Base-by-base conservation (phyloP, 768 basidiomycete genomes). In the Boletus bicolor region DNA sequence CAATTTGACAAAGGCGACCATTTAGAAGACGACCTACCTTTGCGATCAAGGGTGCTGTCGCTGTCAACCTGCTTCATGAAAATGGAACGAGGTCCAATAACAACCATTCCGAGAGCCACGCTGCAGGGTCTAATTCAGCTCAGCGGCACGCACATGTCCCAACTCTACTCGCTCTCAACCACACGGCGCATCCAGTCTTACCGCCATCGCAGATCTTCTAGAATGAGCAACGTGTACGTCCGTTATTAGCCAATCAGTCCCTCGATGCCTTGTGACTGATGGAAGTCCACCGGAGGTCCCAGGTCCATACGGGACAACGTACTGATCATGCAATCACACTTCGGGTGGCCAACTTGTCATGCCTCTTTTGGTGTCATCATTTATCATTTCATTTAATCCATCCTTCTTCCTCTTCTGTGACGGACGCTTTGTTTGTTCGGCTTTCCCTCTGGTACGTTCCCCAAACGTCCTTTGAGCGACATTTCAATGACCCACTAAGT, bases 321-420 rank as follows among this genome's bases (percentile, higher is more conserved):
- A 54, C 56, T 45, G 57, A 49, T 54, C 61, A n/a, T 68, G 44
- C 47, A 50, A 32, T 64, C 67, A 68, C 67, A 60, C 56, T 67
- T 65, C 61, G 56, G 64, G 63, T 64, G 62, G 54, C n/a, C 59
- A 55, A 48, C 53, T 48, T 55, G 59, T 67, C 65, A 51, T 49
- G 44, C 63, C 65, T 59, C 57, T 69, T 69, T 68, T 61, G 56
- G 61, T 60, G 37, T 63, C 67, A 68, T 68, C 63, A 62, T 62
- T 68, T 68, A 58, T 30, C 28, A 68, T 69, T 69, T 68, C 57
- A 51, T 58, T 35, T 30, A 30, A 30, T 30, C 28, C 28, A 30
- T 30, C 55, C n/a, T 44, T 53, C 59, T 67, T 61, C 65, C 52
- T 37, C 67, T 69, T 69, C 68, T 69, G 68, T 69, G 68, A 68